phyloP scores from a whole-genome alignment of 2,329 filamentous ascomycete genomes.

The Pyricularia grisea region DNA sequence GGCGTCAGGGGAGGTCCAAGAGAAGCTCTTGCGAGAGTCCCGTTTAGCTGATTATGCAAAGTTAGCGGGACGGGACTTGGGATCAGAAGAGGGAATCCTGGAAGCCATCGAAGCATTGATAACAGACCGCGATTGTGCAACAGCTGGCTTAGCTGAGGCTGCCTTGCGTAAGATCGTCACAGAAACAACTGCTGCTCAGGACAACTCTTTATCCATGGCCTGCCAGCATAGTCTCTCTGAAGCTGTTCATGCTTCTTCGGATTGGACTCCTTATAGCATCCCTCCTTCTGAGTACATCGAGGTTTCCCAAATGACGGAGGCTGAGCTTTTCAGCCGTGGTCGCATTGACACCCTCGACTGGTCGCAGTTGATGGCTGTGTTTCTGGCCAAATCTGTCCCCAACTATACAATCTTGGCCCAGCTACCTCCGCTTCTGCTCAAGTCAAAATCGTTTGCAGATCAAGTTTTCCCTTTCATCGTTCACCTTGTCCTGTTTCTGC shows the following conservation, averaged over 20 bases:
- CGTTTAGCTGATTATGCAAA: conserved; percentile 39
- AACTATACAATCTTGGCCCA: conserved; percentile 61
- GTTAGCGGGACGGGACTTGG: conserved; percentile 25
- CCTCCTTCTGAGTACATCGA: conserved; percentile 41
- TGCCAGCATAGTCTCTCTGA: conserved; percentile 43
- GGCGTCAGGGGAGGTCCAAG: conserved; percentile 58
- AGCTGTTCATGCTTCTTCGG: conserved; percentile 41
- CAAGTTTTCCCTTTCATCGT: conserved; percentile 74
- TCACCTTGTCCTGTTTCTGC: conserved; percentile 67
- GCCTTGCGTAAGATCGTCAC: conserved; percentile 49
- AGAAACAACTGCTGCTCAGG: conserved; percentile 34
- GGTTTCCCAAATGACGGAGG: conserved; percentile 16
- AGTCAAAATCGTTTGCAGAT: conserved; percentile 61
- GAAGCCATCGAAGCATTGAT: conserved; percentile 52
- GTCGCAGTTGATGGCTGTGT: conserved; percentile 51
- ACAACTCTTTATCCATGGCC: conserved; percentile 37
- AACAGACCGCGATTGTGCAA: conserved; percentile 42
- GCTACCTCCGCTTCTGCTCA: conserved; percentile 55
- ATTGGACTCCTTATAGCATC: conserved; percentile 45
- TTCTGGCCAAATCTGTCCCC: conserved; percentile 48
- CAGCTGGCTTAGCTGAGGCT: conserved; percentile 51
- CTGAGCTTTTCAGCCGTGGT: conserved; percentile 23
- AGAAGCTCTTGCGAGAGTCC: conserved; percentile 51
- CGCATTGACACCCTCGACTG: conserved; percentile 42
- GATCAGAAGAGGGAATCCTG: conserved; percentile 56